Percentiles rank a stretch among this genome's conserved stretches.
Evolutionary conservation across 2,329 filamentous ascomycete species (phyloP).

Genomic region (Leptoxyphium fumago): DNA sequence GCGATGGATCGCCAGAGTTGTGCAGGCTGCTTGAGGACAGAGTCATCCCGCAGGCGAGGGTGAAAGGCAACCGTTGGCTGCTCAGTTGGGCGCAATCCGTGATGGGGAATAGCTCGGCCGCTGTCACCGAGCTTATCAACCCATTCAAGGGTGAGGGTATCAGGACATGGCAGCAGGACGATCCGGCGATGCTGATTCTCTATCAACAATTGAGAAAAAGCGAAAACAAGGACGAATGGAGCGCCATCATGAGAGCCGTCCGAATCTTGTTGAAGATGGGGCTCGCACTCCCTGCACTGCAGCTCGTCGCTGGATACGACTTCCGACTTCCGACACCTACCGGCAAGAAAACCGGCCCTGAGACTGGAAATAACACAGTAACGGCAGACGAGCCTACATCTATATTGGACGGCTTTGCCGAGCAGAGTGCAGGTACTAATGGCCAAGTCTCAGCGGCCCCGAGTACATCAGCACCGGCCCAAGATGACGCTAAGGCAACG

Average conservation of each 20-base stretch:
- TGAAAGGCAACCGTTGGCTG: conserved; percentile 81
- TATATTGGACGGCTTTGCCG: conserved; percentile 12
- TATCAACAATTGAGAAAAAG: conserved; percentile 76
- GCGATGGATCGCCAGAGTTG: conserved; percentile 63
- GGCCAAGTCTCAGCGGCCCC: conserved; percentile 9
- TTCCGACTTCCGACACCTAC: conserved; percentile 36
- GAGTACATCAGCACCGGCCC: conserved; percentile 5
- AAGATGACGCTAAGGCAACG: conserved; percentile 10
- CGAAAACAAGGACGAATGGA: conserved; percentile 30
- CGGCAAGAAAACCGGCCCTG: too few relatives aligned
- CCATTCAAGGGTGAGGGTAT: conserved; percentile 48
- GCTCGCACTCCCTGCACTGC: conserved; percentile 76
- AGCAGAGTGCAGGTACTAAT: background rate
- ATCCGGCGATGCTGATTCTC: conserved; percentile 74
- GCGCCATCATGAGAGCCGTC: conserved; percentile 75
- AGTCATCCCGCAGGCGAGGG: conserved; percentile 60
- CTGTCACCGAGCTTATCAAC: conserved; percentile 56
- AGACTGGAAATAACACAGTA: background rate
- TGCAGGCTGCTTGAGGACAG: conserved; percentile 62
- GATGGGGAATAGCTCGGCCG: conserved; percentile 65
- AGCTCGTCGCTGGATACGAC: conserved; percentile 72
- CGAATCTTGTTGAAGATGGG: conserved; percentile 28
- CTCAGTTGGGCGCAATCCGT: conserved; percentile 95
- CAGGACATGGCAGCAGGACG: conserved; percentile 53
- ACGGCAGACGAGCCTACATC: conserved; percentile 2